Evolutionary conservation across 2,329 filamentous ascomycete species (phyloP), one percentile per base, ranked within the genome.

Genomic region (Plectosphaerella sp.): DNA sequence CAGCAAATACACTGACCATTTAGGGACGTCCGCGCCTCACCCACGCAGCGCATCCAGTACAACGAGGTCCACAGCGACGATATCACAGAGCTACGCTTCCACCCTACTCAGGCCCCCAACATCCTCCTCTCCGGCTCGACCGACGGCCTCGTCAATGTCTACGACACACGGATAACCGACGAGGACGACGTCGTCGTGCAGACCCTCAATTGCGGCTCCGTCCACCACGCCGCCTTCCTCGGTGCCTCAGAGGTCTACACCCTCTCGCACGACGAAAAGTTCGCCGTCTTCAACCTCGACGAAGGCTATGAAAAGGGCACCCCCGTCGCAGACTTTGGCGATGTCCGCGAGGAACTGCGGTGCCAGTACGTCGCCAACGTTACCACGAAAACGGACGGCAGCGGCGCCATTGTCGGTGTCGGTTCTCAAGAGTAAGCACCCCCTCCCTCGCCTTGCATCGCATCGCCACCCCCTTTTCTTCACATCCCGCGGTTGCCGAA

Each of bases 161-260:
- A 87, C 69, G 86, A 94, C 70, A 87, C 82, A 16, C 76, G 78
- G 47, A 78, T 89, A 53, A 69, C 75, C 16, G 86, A 89, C 59
- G 89, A 93, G 68, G 89, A 93, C 63, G 89, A 93, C 46, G 84
- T 89, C 1, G 73, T 91, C 18, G 75, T 88, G 53, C 87, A 91
- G 68, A 88, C 90, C 12, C 84, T 92, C 65, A 93, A 93, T 67
- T 87, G 89, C 63, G 79, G 82, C 37, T 82, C 85, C 35, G 89
- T 88, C 0, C 88, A 91, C 66, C 86, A 83, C 58, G 84, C 88
- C 14, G 86, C 84, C 5, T 92, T 91, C 70, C 72, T 93, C 51
- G 82, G 75, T 51, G 68, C 73, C 15, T 78, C 78, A 5, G 80
- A 87, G 61, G 79, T 91, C 33, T 90, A 84, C 57, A 87, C 87